Evolutionary conservation across 83 land plant genomes (phyloP), one percentile per base, ranked within the genome.

Genomic region (Thuja plicata): DNA sequence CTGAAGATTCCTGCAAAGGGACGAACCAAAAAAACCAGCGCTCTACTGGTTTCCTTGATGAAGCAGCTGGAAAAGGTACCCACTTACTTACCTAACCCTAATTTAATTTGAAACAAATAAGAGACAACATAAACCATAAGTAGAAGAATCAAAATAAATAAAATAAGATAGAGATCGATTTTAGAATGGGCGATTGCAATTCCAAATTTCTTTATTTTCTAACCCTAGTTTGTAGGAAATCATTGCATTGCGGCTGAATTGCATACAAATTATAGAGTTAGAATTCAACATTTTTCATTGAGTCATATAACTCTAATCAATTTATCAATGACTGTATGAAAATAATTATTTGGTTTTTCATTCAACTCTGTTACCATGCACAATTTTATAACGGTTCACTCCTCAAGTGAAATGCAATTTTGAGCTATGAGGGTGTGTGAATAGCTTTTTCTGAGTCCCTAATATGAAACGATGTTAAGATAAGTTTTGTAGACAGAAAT

Each of bases 1-100:
- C 55, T 98, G 88, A 94, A 90, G 94, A 96, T 97, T 79, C 98
- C 99, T 17, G 89, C 88, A 66, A 92, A 91, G 89, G 98, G 94
- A 79, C 93, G 96, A 30, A 96, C 98, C 12, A 96, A 96, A 80
- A 95, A 97, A 86, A 98, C 97, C 43, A 98, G 93, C 57, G 91
- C 94, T 5, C 87, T 97, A 11, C 94, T 98, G 45, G 87, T 94
- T 48, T 98, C 99, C 52, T 94, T 97, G 84, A 98, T 98, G 94
- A 96, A 94, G 11, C 98, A 98, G 93, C 98, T 98, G 0, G 99
- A 98, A 88, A 98, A 97, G 99, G 99, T 98, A 70, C 43, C 7
- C 27, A 0, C 27, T 54, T 55, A 34, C 60, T 71, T 82, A 60
- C 30, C 3, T 78, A 35, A 52, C n/a, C 78, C 40, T 12, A 13